Evolutionary conservation across 2,329 filamentous ascomycete genomes (phyloP), one percentile per base, ranked within the genome.

Genomic region (Monascus ruber): DNA sequence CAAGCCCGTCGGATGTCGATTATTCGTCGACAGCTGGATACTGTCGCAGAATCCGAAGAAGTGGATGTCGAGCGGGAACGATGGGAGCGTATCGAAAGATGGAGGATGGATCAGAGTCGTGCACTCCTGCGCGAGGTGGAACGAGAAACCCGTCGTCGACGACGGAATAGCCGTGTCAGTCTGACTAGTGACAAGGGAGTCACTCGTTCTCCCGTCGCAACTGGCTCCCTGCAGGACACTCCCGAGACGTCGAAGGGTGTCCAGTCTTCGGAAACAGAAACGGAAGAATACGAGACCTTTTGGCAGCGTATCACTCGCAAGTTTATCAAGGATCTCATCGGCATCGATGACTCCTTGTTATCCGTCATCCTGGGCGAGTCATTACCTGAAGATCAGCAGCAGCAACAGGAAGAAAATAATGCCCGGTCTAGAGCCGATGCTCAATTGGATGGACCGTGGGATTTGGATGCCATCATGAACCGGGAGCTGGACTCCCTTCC

Each of bases 71-170:
- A 86, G 47, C 69, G 75, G 32, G 86, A 94, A 49, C 81, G 83
- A 55, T 83, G 81, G 56, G 77, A 81, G 50, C 76, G 89, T 43
- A 94, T 98, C 55, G 89, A 96, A 62, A 76, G 77, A 37, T 98
- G 91, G 91, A 77, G 88, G 40, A 65, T 93, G 54, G 89, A 96
- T 54, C 88, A 98, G 59, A 94, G 87, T 59, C 77, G 77, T 42
- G 78, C 85, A 7, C 68, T 98, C 26, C 61, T 95, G 28, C 84
- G 94, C 40, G 86, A 95, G 62, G 88, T 96, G 35, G 84, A 93
- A 60, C 81, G 77, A 45, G 86, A 94, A 63, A 94, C 87, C 4
- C 72, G 77, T 40, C 73, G 83, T 42, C 75, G 83, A 42, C 72
- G 80, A 27, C 74, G 62, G 37, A 53, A 49, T 27, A 58, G 54